These are phyloP conservation scores for Suhomyces wounanorum DNA, from an alignment of 1,139 yeast genomes.

Conservation along the genomic window DNA sequence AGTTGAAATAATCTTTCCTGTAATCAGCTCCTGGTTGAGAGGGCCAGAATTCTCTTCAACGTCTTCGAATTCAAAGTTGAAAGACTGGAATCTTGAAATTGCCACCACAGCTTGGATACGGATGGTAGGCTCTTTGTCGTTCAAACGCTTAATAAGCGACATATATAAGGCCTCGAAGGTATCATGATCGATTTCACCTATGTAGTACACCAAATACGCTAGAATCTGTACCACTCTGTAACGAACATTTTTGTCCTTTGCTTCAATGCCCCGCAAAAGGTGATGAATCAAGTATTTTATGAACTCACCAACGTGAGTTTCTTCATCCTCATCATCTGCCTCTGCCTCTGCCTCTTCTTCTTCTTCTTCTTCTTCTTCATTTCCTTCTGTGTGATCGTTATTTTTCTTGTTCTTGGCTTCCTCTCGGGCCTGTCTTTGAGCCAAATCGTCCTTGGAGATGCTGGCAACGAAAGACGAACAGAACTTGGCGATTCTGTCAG, in stretches of 20 bases:
- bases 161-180: slow-evolving; percentile 64
- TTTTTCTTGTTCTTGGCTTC: slow-evolving; percentile 12
- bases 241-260: slow-evolving; percentile 75
- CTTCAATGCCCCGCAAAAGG: slow-evolving; percentile 72
- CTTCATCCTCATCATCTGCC: slow-evolving; percentile 26
- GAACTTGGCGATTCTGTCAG: slow-evolving; percentile 77
- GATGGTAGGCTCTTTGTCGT: slow-evolving; percentile 78
- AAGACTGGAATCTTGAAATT: slow-evolving; percentile 72
- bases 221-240: slow-evolving; percentile 79
- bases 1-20: slow-evolving; percentile 52
- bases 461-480: slow-evolving; percentile 64
- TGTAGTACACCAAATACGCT: slow-evolving; percentile 68
- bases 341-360: slow-evolving; percentile 18
- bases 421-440: slow-evolving; percentile 9
- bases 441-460: slow-evolving; percentile 39
- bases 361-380: slow-evolving; percentile 30
- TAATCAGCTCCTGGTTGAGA: slow-evolving; percentile 31
- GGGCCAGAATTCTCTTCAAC: slow-evolving; percentile 29
- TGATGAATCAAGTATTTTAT: slow-evolving; percentile 65
- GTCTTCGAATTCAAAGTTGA: slow-evolving; percentile 42
- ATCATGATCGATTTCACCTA: slow-evolving; percentile 77
- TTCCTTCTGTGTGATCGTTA: background rate
- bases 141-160: slow-evolving; percentile 62
- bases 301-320: slow-evolving; percentile 49
- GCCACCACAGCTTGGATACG: slow-evolving; percentile 84